phyloP scores from a whole-genome alignment of 176 grass and related monocot species.

The maize (Zea mays) region Zm-B73-REFERENCE-NAM-5.0 NC_050099.1:246288501-246289000 shows the following conservation, averaged over 20 bases:
- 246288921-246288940: slow-evolving; percentile 71
- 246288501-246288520: slow-evolving; percentile 85
- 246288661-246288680: slow-evolving; percentile 91
- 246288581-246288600: slow-evolving; percentile 93
- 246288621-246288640: slow-evolving; percentile 78
- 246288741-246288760: slow-evolving; percentile 91
- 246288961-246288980: slow-evolving; percentile 89
- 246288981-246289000: slow-evolving; percentile 82
- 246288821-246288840: slow-evolving; percentile 62
- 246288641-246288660: slow-evolving; percentile 89
- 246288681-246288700: slow-evolving; percentile 77
- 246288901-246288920: slow-evolving; percentile 48
- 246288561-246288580: slow-evolving; percentile 75
- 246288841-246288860: slow-evolving; percentile 63
- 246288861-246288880: slow-evolving; percentile 76
- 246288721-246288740: slow-evolving; percentile 82
- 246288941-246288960: slow-evolving; percentile 89
- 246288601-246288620: slow-evolving; percentile 87
- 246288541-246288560: slow-evolving; percentile 90
- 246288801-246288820: slow-evolving; percentile 89
- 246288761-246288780: slow-evolving; percentile 95
- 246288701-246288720: slow-evolving; percentile 90
- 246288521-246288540: slow-evolving; percentile 98
- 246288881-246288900: slow-evolving; percentile 80
- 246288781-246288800: slow-evolving; percentile 87